Conservation (phyloP, 169 alveolate genomes). For the Sarcocystis neurona region DNA sequence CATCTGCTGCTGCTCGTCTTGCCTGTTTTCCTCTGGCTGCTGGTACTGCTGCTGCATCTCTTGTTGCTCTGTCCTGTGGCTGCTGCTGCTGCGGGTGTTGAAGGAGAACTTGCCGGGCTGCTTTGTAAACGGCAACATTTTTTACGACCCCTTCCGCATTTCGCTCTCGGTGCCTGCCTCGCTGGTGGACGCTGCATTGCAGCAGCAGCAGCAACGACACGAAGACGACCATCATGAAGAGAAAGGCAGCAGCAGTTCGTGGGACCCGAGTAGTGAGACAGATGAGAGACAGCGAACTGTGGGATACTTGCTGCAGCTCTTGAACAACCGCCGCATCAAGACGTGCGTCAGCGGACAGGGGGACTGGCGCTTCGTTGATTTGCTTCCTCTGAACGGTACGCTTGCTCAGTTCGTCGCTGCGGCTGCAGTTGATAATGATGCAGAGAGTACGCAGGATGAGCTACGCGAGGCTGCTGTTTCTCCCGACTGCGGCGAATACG, state of each 20-base stretch:
- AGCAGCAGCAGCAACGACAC: neutral
- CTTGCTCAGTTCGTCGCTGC: too few species aligned
- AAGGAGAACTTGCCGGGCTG: slow-evolving; percentile 42
- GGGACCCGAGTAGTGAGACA: neutral
- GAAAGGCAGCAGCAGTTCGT: neutral
- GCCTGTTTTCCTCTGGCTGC: neutral
- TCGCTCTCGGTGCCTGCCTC: slow-evolving; percentile 59
- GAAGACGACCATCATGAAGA: neutral
- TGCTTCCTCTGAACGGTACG: slow-evolving; percentile 40
- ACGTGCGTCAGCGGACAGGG: slow-evolving; percentile 51
- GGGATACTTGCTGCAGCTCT: neutral
- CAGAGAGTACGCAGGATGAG: too few species aligned
- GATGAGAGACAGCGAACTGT: neutral
- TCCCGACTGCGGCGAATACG: too few species aligned
- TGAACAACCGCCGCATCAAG: neutral
- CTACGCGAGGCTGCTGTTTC: too few species aligned
- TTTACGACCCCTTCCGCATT: slow-evolving; percentile 70
- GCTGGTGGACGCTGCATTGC: slow-evolving; percentile 1
- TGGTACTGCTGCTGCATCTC: neutral
- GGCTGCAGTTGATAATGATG: too few species aligned
- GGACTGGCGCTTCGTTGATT: slow-evolving; percentile 40
- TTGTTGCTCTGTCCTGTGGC: too few species aligned
- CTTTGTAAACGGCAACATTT: slow-evolving; percentile 67
- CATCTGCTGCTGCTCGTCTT: neutral
- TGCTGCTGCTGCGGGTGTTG: too few species aligned